Evolutionary conservation across 805 yeast genomes (phyloP), one percentile per base, ranked within the genome.

Genomic region (Kodamaea kaohsiungensis): DNA sequence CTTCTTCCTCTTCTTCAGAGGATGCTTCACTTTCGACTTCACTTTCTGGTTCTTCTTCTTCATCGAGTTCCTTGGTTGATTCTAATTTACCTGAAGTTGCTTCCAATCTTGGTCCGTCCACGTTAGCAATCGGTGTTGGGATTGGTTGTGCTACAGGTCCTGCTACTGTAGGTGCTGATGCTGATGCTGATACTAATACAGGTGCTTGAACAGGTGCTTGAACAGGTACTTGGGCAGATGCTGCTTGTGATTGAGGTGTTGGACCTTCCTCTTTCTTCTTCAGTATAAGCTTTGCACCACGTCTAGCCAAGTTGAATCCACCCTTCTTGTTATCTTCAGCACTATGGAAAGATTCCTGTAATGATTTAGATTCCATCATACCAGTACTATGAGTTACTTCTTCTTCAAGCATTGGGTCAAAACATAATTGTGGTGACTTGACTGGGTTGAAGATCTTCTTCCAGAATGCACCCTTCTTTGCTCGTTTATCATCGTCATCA

Each of bases 371-470:
- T 19, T 46, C 48, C 48, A 46, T 46, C 38, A 25, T 13, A 12
- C 25, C 22, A 17, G 12, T n/a, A 17, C 7, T 10, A 8, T 8
- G 13, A 12, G 35, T 40, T 3, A 17, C 45, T 7, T 40, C 45
- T 15, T 40, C 25, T 6, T 40, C 25, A 17, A 40, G 19, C n/a
- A 16, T 40, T 10, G 45, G 45, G 19, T 40, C 45, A 40, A 40
- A 40, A 12, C 45, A 40, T 12, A 40, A 16, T 17, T 40, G 45
- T 6, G 45, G 45, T 17, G 45, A 40, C 45, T 40, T 40, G 45
- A 40, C 45, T 3, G 35, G 48, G 39, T 46, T 27, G 39, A 46
- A 46, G 37, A 46, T 46, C 48, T 46, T 46, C 9, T 46, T 46
- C 39, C 35, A 46, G 38, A 46, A 46, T 30, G 39, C 48, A 2